A percentile compares a stretch with the other conserved stretches of the same genome.
These are phyloP conservation scores for Porodaedalea pini DNA, from an alignment of 1,284 basidiomycete species.

Conservation along the genomic window DNA sequence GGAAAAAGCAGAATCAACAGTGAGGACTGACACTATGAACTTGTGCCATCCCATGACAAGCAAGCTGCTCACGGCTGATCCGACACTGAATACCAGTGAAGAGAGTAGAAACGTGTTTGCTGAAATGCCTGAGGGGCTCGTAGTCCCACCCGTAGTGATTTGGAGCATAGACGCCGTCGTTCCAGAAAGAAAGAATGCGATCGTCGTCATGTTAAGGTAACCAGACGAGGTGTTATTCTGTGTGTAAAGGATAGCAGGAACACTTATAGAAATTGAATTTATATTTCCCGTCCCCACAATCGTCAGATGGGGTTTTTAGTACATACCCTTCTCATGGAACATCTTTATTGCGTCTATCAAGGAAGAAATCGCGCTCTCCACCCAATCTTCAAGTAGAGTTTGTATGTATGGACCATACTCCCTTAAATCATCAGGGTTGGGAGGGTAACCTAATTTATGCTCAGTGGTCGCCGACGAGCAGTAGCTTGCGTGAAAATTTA, in stretches of 20 bases:
- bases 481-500: neutral
- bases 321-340: constrained; percentile 3
- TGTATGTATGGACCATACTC: neutral
- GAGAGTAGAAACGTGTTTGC: neutral
- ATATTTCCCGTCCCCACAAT: neutral
- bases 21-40: constrained; percentile 3
- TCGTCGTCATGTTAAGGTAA: constrained; percentile 10
- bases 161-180: constrained; percentile 9
- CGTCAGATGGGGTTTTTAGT: neutral
- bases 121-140: neutral
- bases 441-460: neutral
- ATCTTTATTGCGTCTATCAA: neutral
- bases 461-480: neutral
- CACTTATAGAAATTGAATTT: neutral
- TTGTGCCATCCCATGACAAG: neutral
- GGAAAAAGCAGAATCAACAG: neutral
- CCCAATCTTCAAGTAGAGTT: neutral
- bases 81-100: constrained; percentile 7
- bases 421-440: neutral
- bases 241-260: neutral
- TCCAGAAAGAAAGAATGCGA: constrained; percentile 5
- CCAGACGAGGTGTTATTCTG: neutral
- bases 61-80: constrained; percentile 6
- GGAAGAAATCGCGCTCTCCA: neutral
- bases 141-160: neutral